Percentiles rank a stretch among this genome's conserved stretches.
Conservation (phyloP, 352 stramenopile genomes). For the Pythium vanterpoolii region DNA sequence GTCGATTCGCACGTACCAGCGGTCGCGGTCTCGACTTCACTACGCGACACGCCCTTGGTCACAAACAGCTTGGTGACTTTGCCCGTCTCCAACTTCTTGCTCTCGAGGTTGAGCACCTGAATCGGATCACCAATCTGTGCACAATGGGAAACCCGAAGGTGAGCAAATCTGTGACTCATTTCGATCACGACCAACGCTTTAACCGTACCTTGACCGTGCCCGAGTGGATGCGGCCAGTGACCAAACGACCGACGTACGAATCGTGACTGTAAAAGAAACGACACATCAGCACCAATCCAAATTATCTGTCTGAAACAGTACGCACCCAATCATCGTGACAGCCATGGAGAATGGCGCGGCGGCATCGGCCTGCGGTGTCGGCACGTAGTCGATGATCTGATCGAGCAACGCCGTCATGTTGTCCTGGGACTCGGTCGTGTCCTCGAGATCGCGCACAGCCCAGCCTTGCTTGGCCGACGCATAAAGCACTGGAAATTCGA, state of each 20-base stretch:
- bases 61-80: conserved; percentile 90
- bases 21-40: conserved; percentile 86
- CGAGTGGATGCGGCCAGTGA: conserved; percentile 94
- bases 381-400: conserved; percentile 94
- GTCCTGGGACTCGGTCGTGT: conserved; percentile 47
- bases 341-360: conserved; percentile 92
- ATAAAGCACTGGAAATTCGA: conserved; percentile 97
- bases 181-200: background rate
- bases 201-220: conserved; percentile 75
- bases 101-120: conserved; percentile 86
- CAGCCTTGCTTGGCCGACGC: conserved; percentile 95
- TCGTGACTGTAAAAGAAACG: conserved; percentile 82
- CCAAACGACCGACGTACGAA: conserved; percentile 96
- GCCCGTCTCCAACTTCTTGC: conserved; percentile 71
- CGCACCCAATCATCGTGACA: conserved; percentile 92
- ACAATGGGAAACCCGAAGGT: background rate
- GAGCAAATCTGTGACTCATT: background rate
- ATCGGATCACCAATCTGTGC: conserved; percentile 82
- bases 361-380: conserved; percentile 80
- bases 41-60: conserved; percentile 70
- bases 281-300: background rate
- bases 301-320: background rate
- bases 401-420: conserved; percentile 97
- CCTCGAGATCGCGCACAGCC: conserved; percentile 89
- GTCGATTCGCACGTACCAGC: conserved; percentile 47